Evolutionary conservation across 2,329 filamentous ascomycete species (phyloP), one percentile per base, ranked within the genome.

Genomic region (Alternaria arbusti): DNA sequence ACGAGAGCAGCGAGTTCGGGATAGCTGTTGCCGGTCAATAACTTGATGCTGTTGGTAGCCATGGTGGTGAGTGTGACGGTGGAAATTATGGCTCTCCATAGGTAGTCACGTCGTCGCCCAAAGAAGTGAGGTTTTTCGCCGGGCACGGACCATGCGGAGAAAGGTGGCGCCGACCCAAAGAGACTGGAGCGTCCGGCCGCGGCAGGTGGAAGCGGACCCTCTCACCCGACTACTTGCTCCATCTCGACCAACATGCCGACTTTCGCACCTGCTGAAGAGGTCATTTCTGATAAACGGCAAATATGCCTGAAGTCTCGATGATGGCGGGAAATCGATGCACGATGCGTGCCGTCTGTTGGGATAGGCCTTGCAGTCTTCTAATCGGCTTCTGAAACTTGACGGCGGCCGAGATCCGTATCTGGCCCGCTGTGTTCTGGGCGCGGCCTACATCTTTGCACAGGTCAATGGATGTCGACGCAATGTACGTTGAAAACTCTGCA

Each of bases 11-110:
- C 90, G 62, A 92, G 86, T 80, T 90, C 86, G 7, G 90, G 90
- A 78, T 92, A 90, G 80, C 89, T 91, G 83, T 91, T 92, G 72
- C 90, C 90, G 73, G 90, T 92, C 78, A 92, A 84, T 67, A 92
- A 83, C 81, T 92, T 92, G 78, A 92, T 92, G 40, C 88, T 90
- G 82, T 92, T 92, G 67, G 88, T 86, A 70, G 90, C 87, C 90
- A 92, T 92, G 63, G 54, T 69, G 68, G 60, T 66, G 59, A 59
- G 61, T 51, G 55, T 50, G 63, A 57, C 22, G 44, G 64, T 59
- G 67, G 58, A 32, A 59, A 64, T 52, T 64, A 65, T 61, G 65
- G 59, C 65, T 72, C 70, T 55, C 44, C 68, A 64, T 62, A 68
- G 61, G 43, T 59, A 57, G 51, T 58, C 63, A 66, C 50, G 58